Evolutionary conservation across 345 rosid genomes (phyloP), one percentile per base, ranked within the genome.

Genomic region (Eucalyptus tenuipes): DNA sequence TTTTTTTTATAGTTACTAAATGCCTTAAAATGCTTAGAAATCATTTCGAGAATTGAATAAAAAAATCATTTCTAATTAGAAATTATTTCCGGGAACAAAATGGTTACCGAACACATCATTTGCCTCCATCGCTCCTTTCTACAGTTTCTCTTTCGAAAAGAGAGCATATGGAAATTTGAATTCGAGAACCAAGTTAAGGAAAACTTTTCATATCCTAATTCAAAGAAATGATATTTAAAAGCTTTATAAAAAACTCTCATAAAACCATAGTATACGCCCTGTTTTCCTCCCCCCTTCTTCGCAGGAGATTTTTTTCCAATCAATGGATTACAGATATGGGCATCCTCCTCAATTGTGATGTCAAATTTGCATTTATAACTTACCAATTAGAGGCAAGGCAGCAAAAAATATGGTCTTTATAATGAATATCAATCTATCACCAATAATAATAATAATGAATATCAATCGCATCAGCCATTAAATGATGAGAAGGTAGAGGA

Each of bases 1-100:
- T 0, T n/a, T n/a, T n/a, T n/a, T n/a, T n/a, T n/a, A 12, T 0
- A 48, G 0, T 48, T 48, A 48, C 0, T 0, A 48, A 47, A 47
- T 0, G 13, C 1, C 4, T 47, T 47, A 11, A 48, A 11, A 48
- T 11, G 3, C 14, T 17, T 18, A 52, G 4, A 52, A 52, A 7
- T 4, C 1, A 0, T 17, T n/a, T n/a, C n/a, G n/a, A n/a, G n/a
- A n/a, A n/a, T n/a, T n/a, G n/a, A n/a, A n/a, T n/a, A n/a, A n/a
- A n/a, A n/a, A n/a, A n/a, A n/a, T n/a, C n/a, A n/a, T n/a, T n/a
- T n/a, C n/a, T n/a, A 0, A 7, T 50, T 1, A 16, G 7, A 50
- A 50, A 2, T 16, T 50, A 1, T 15, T 16, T 13, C 2, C 1
- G 1, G 6, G 0, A 50, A 16, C 0, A 52, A 1, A 52, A 52